These are phyloP conservation scores for Rhypophila decipiens DNA, from an alignment of 495 filamentous ascomycete genomes.

Conservation along the genomic window DNA sequence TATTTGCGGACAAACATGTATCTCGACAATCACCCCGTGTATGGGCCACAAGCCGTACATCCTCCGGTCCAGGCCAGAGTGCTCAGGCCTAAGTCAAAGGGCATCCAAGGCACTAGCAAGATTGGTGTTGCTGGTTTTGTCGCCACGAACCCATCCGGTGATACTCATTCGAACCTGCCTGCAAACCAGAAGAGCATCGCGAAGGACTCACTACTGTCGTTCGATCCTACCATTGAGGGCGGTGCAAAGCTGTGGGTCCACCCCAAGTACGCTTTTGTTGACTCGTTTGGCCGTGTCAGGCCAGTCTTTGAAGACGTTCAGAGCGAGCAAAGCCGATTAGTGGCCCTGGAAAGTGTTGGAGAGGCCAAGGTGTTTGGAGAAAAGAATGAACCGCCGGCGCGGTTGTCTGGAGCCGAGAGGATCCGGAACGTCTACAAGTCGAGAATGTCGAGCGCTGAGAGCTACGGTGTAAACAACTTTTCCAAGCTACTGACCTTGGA, in stretches of 20 bases:
- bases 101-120: constrained; percentile 2
- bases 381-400: not conserved
- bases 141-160: constrained; percentile 20
- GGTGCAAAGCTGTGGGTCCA: constrained; percentile 62
- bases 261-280: constrained; percentile 48
- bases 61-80: constrained; percentile 64
- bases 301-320: constrained; percentile 41
- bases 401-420: too few species aligned
- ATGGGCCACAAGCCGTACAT: constrained; percentile 63
- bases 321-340: constrained; percentile 36
- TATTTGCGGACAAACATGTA: constrained; percentile 69
- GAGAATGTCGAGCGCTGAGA: not conserved
- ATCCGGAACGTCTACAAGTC: too few species aligned
- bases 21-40: constrained; percentile 72
- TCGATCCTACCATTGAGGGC: constrained; percentile 56
- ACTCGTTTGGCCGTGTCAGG: constrained; percentile 53
- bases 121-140: constrained; percentile 48
- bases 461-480: too few species aligned
- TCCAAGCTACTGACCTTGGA: too few species aligned
- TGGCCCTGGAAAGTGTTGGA: constrained; percentile 45
- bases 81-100: constrained; percentile 44
- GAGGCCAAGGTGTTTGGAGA: constrained; percentile 23
- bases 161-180: constrained; percentile 20
- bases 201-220: constrained; percentile 32
- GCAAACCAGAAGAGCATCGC: constrained; percentile 18